Conservation (phyloP, 1,139 yeast genomes). For the Yamadazyma triangularis region DNA sequence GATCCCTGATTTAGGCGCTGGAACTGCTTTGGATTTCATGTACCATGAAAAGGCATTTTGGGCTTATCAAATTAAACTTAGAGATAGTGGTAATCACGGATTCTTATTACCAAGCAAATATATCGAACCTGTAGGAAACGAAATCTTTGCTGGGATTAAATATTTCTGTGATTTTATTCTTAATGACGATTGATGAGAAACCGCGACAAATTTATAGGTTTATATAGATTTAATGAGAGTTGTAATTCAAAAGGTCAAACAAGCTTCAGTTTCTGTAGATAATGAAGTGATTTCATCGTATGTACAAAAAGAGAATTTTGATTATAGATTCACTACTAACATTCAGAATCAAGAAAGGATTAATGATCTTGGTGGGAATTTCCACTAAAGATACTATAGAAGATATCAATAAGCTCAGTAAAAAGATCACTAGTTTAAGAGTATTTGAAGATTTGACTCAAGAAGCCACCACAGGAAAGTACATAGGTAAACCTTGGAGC, state of each 20-base stretch:
- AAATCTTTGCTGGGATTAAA: slow-evolving; percentile 62
- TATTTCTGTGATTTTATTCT: slow-evolving; percentile 68
- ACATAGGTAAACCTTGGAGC: slow-evolving; percentile 61
- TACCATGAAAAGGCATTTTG: slow-evolving; percentile 76
- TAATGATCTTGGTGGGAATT: slow-evolving; percentile 80
- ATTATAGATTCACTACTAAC: slow-evolving; percentile 19
- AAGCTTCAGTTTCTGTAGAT: slow-evolving; percentile 85
- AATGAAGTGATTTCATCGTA: slow-evolving; percentile 58
- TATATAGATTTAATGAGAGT: slow-evolving; percentile 60
- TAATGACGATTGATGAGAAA: slow-evolving; percentile 21
- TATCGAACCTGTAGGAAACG: slow-evolving; percentile 74
- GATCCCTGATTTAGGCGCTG: slow-evolving; percentile 72
- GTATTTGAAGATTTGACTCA: slow-evolving; percentile 59
- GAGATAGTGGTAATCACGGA: slow-evolving; percentile 84
- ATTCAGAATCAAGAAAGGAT: slow-evolving; percentile 73
- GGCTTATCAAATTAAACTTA: slow-evolving; percentile 78
- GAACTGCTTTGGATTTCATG: slow-evolving; percentile 80
- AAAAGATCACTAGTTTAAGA: slow-evolving; percentile 59
- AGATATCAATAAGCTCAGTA: slow-evolving; percentile 67
- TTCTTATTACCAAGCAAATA: slow-evolving; percentile 69
- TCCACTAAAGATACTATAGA: slow-evolving; percentile 69
- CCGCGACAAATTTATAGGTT: background rate
- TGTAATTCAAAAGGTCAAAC: slow-evolving; percentile 81
- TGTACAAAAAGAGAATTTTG: no score
- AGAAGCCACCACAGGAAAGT: slow-evolving; percentile 29